Percentiles rank a stretch among this genome's conserved stretches.
phyloP scores from a whole-genome alignment of 2,329 filamentous ascomycete species.

The Ophiostoma triangulosporum region DNA sequence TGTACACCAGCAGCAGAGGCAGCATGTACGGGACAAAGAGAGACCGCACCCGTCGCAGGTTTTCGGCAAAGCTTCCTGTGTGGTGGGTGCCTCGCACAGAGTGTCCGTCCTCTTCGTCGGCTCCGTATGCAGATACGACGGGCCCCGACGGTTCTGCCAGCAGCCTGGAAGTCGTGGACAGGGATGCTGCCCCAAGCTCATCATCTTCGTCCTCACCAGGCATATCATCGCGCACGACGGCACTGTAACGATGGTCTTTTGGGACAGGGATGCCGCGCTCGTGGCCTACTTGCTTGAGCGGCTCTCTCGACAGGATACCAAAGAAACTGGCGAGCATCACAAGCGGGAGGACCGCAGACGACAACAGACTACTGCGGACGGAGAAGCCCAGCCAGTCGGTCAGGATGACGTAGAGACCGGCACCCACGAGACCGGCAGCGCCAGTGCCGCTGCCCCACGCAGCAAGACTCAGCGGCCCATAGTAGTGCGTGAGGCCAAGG shows the following conservation, averaged over 20 bases:
- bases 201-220: conserved; percentile 18
- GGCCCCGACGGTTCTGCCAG: not conserved
- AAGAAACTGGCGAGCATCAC: conserved; percentile 86
- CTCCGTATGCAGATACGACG: not conserved
- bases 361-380: conserved; percentile 60
- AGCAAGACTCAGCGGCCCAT: conserved; percentile 73
- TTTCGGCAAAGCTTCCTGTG: conserved; percentile 24
- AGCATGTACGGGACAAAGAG: conserved; percentile 78
- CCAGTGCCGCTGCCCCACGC: conserved; percentile 90
- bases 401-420: conserved; percentile 73
- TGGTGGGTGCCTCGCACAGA: not conserved
- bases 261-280: conserved; percentile 10
- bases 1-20: conserved; percentile 79
- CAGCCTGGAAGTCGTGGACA: not conserved
- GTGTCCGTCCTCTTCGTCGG: conserved; percentile 14
- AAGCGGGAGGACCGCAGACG: conserved; percentile 64
- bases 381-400: conserved; percentile 68
- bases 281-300: conserved; percentile 31
- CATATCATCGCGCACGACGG: not conserved
- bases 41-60: conserved; percentile 50
- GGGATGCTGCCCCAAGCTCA: conserved; percentile 7
- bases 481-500: conserved; percentile 82
- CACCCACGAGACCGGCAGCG: conserved; percentile 74
- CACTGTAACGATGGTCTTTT: not conserved
- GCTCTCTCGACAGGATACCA: conserved; percentile 55